These are phyloP conservation scores for Malassezia vespertilionis DNA, from an alignment of 1,284 basidiomycete species.

Conservation along the genomic window DNA sequence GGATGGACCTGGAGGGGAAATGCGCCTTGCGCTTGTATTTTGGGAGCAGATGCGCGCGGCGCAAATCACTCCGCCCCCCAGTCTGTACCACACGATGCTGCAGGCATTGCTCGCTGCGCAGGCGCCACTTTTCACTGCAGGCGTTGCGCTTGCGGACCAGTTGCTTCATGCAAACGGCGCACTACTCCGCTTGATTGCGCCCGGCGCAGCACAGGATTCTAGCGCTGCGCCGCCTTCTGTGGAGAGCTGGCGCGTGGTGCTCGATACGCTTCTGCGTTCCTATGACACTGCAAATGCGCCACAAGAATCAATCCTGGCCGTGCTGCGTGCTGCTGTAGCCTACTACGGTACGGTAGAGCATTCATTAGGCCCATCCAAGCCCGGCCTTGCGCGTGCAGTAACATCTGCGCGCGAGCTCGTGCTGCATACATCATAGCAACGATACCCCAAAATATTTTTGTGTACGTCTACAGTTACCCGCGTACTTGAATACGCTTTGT, in stretches of 20 bases:
- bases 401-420: too few species aligned
- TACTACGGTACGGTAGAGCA: too few species aligned
- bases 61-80: conserved; percentile 14
- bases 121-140: background rate
- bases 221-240: conserved; percentile 1
- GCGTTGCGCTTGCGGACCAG: conserved; percentile 13
- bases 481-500: conserved; percentile 3
- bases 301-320: too few species aligned
- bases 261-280: conserved; percentile 1
- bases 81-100: conserved; percentile 16
- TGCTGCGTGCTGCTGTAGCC: too few species aligned
- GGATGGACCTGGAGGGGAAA: conserved; percentile 12
- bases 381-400: too few species aligned
- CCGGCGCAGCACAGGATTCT: background rate
- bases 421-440: too few species aligned
- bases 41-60: conserved; percentile 23
- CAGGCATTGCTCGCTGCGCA: conserved; percentile 1
- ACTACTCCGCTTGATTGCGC: too few species aligned
- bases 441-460: background rate
- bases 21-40: conserved; percentile 21
- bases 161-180: conserved; percentile 8
- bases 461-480: background rate
- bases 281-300: too few species aligned
- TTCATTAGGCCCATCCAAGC: too few species aligned
- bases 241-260: conserved; percentile 5